phyloP scores from a whole-genome alignment of 2,329 filamentous ascomycete genomes.

The Helotiales sp. region DNA sequence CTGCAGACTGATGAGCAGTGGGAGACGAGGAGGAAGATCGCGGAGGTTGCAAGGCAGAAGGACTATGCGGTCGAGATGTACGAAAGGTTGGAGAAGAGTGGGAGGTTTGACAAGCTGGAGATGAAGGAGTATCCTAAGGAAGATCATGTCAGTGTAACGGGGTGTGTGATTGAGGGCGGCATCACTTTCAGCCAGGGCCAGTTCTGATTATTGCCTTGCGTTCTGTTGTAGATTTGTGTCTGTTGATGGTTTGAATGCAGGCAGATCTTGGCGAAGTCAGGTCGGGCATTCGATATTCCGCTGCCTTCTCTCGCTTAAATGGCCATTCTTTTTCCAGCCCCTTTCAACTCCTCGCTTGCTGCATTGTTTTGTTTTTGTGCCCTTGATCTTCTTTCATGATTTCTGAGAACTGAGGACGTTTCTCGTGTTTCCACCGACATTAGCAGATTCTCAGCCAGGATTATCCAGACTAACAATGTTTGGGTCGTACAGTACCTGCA shows the following conservation, averaged over 20 bases:
- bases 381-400: too few species aligned
- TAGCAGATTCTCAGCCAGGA: too few species aligned
- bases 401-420: too few species aligned
- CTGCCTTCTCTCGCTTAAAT: not conserved
- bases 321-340: not conserved
- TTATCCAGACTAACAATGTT: not conserved
- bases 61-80: conserved; percentile 11
- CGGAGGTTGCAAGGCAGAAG: not conserved
- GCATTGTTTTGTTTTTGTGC: not conserved
- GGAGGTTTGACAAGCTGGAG: not conserved
- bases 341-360: not conserved
- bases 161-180: conserved; percentile 7
- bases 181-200: conserved; percentile 3
- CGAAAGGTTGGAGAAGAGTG: not conserved
- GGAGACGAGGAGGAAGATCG: not conserved
- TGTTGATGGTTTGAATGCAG: too few species aligned
- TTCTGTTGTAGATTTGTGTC: too few species aligned
- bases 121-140: conserved; percentile 12
- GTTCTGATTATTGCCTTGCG: not conserved
- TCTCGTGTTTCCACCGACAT: too few species aligned
- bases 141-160: conserved; percentile 12
- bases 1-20: conserved; percentile 6
- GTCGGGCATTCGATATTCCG: not conserved
- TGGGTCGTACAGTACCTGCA: not conserved
- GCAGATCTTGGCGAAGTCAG: not conserved